Conservation (phyloP, 352 stramenopile species). For the Globisporangium middletonii region DNA sequence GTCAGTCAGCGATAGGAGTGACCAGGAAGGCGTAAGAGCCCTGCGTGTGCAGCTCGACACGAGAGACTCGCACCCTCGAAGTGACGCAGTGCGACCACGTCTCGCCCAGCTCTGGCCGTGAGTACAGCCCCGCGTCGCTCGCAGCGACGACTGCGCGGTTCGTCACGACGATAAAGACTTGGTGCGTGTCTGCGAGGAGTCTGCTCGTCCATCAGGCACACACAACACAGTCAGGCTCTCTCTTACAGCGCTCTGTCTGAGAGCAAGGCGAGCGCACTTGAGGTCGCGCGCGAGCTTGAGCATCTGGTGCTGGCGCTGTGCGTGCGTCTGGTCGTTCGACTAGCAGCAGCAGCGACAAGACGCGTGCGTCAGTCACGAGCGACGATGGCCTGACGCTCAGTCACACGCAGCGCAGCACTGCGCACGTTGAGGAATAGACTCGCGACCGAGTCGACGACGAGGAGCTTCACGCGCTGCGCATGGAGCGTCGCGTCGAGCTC, state of each 20-base stretch:
- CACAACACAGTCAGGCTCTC: not conserved
- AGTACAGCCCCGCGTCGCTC: slow-evolving; percentile 42
- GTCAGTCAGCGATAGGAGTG: no score
- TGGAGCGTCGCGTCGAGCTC: slow-evolving; percentile 41
- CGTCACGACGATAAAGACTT: slow-evolving; percentile 58
- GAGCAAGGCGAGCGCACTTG: slow-evolving; percentile 23
- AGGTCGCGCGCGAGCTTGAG: slow-evolving; percentile 44
- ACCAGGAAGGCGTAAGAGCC: not conserved
- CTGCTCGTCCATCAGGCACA: slow-evolving; percentile 14
- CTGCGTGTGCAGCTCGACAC: slow-evolving; percentile 4
- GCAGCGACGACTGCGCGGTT: slow-evolving; percentile 51
- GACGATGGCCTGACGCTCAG: not conserved
- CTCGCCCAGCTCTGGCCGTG: slow-evolving; percentile 55
- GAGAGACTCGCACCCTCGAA: slow-evolving; percentile 27
- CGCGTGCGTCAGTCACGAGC: no score
- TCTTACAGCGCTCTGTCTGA: not conserved
- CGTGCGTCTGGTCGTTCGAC: slow-evolving; percentile 28
- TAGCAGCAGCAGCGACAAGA: slow-evolving; percentile 9
- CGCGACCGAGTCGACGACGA: slow-evolving; percentile 73
- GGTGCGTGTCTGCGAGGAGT: slow-evolving; percentile 53
- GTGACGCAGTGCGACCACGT: slow-evolving; percentile 70
- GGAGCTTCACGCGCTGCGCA: slow-evolving; percentile 42
- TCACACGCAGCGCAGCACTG: not conserved
- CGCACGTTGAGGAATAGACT: slow-evolving; percentile 53
- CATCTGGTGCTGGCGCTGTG: slow-evolving; percentile 42